Base-by-base conservation (phyloP, 495 filamentous ascomycete species). In the Neurospora sp. region DNA sequence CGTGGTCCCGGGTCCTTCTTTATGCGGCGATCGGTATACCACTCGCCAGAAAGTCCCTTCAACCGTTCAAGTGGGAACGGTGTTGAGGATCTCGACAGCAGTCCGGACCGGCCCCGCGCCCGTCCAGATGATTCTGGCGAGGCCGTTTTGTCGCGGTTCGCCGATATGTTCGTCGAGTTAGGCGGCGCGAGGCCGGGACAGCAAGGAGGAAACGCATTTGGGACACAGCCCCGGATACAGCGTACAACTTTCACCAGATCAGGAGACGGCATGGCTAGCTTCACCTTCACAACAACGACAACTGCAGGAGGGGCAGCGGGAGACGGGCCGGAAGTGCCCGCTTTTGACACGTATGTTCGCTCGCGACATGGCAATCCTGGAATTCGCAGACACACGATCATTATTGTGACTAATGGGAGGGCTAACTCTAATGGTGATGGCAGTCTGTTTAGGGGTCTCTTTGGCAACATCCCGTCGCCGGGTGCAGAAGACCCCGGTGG, bases 1-100 rank as follows among this genome's bases (percentile, higher is more conserved):
- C 80, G 79, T 66, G 54, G 54, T 70, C 84, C 86, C 11, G 87
- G 85, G 39, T 78, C 84, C 20, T 87, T 87, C 7, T 83, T 87
- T 35, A 76, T 78, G 31, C 80, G 75, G 37, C 72, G 49, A 4
- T 46, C 70, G 8, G 44, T 74, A 12, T 74, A 69, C 72, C 78
- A 75, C 40, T 72, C 76, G 44, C 31, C 40, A 40, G 38, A 70
- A 70, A 46, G 18, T 37, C 54, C 54, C 27, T 66, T 66, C 27
- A 37, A 66, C 54, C 54, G 23, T 66, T 7, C 54, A 66, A 9
- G 27, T 66, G 54, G 54, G 14, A 66, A 16, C 27, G 31, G 27
- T 16, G 27, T 16, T 35, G 54, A 66, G 3, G 54, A 27, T 4
- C 20, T 60, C 23, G 23, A 60, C 20, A 31, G 49, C 49, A 60